Base-by-base conservation (phyloP, 2,329 filamentous ascomycete species). In the Paecilomyces variotii region DNA sequence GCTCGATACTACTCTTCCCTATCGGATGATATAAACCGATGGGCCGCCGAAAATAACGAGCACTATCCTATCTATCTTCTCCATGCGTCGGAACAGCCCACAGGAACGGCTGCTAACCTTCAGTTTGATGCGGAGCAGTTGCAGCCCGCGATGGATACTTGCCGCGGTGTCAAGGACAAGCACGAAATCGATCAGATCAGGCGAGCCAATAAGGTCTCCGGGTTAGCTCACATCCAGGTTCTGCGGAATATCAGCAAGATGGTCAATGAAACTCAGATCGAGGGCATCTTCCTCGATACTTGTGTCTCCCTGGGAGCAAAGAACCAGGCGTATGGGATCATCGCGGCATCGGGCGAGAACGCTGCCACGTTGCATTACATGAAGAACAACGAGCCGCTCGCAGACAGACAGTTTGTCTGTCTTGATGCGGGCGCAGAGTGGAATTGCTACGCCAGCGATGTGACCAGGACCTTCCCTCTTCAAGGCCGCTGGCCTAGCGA, bases 331-430 rank as follows among this genome's bases (percentile, higher is more conserved):
- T 97, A 97, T 74, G 84, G 89, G 64, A 87, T 88, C 60, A 97
- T 97, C 67, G 86, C 94, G 19, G 93, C 91, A 0, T 84, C 84
- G 34, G 93, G 93, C 10, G 82, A 85, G 4, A 87, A 89, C 14
- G 92, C 89, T 0, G 90, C 91, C 4, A 94, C 90, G 1, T 81
- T 97, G 34, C 93, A 97, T 76, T 97, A 97, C 67, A 84, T 91
- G 26, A 84, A 87, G 68, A 96, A 96, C 72, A 80, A 91, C 63
- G 81, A 87, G 68, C 80, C 86, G 0, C 76, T 93, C 35, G 75
- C 77, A 0, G 85, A 84, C 51, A 91, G 93, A 76, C 84, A 90
- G 57, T 87, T 95, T 66, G 76, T 97, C 56, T 82, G 96, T 59
- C 77, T 97, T 24, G 93, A 97, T 69, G 92, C 91, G 2, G 93